Evolutionary conservation across 495 filamentous ascomycete species (phyloP), one percentile per base, ranked within the genome.

Genomic region (Cenococcum geophilum): DNA sequence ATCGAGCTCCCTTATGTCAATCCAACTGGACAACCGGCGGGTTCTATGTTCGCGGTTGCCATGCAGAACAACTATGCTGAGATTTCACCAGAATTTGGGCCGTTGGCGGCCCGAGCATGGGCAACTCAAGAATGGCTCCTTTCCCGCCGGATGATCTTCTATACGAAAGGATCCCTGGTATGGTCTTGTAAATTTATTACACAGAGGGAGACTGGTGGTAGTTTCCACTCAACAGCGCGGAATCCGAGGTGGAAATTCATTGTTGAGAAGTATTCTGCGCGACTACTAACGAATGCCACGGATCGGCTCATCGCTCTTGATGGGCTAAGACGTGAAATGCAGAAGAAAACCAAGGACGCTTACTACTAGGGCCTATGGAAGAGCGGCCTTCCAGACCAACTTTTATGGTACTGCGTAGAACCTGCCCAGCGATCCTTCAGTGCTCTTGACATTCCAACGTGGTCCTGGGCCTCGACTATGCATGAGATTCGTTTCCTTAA

Each of bases 401-500:
- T 64, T 23, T 25, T 64, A 14, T 64, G 61, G 61, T 59, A 58
- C 36, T 63, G 55, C 40, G 14, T 53, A n/a, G 48, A 59, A 34
- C 61, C 61, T 2, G 61, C 61, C 4, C 25, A 59, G 36, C 27
- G 61, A 32, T 10, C n/a, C 16, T 45, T 49, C 4, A 59, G 56
- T 43, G 45, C 32, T 21, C 49, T 63, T 1, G 48, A 25, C 0
- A 35, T 59, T 12, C 61, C 61, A 14, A 59, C 61, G 1, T 63
- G 61, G 61, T 57, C 61, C 20, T 64, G 61, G 61, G 61, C 61
- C n/a, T 59, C 55, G n/a, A 59, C 61, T n/a, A 64, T 49, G 36
- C 57, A 59, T 48, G 57, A 55, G 11, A 36, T 64, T 14, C 56
- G 56, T 16, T 64, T 59, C 20, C 34, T 59, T 35, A 40, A 55